phyloP scores from a whole-genome alignment of 257 asterid genomes.

The Paraleonurus japonicus region DNA sequence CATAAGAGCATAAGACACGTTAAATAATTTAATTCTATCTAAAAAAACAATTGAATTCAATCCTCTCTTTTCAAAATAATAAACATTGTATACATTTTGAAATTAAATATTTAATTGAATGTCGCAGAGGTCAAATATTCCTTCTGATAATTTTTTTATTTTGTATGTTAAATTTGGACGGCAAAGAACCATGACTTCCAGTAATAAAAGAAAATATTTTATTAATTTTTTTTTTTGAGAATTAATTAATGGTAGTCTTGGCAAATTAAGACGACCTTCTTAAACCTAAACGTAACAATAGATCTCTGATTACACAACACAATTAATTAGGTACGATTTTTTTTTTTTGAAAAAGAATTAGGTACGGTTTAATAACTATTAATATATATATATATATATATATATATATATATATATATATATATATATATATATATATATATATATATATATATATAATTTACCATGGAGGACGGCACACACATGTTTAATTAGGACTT shows the following conservation, averaged over 20 bases:
- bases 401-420: too few species aligned
- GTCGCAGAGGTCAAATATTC: constrained; percentile 1
- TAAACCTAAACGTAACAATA: background rate
- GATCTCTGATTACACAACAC: background rate
- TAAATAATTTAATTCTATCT: too few species aligned
- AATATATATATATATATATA: too few species aligned
- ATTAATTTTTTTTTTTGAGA: background rate
- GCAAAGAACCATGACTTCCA: background rate
- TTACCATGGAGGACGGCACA: background rate
- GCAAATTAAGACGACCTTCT: background rate
- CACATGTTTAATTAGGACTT: background rate
- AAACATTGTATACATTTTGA: too few species aligned
- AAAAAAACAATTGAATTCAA: too few species aligned
- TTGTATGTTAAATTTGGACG: background rate
- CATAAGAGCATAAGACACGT: too few species aligned
- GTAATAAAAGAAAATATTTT: background rate
- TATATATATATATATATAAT: too few species aligned
- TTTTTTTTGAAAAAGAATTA: too few species aligned
- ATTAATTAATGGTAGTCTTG: background rate
- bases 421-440: too few species aligned
- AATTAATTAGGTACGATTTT: background rate
- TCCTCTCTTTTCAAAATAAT: too few species aligned
- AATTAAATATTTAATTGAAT: background rate
- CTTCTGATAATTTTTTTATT: background rate
- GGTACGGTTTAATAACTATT: background rate